Base-by-base conservation (phyloP, 2,329 filamentous ascomycete species). In the Rutstroemia sp. region DNA sequence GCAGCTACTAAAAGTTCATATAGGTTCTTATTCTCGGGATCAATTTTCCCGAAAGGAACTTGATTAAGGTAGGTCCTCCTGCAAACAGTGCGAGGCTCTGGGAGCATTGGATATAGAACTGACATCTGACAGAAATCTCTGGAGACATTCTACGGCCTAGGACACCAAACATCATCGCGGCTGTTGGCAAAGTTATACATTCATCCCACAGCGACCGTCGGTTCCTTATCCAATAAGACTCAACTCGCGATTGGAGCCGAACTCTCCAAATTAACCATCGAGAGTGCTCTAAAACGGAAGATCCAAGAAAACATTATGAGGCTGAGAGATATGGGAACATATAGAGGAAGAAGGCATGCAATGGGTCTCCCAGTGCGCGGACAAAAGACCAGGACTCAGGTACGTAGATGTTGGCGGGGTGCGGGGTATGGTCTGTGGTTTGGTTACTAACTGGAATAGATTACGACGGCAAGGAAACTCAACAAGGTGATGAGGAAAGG, bases 341-440 rank as follows among this genome's bases (percentile, higher is more conserved):
- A 95, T 70, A 79, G 94, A 53, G 94, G 94, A 62, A 85, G 88
- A 71, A 79, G 94, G 63, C 94, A 99, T 77, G 92, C 92, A 57
- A 92, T 97, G 87, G 83, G 86, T 59, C 74, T 97, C 75, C 94
- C 94, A 4, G 92, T 94, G 54, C 82, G 94, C 64, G 94, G 94
- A 65, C 94, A 99, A 75, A 83, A 80, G 66, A 97, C 94, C 58
- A 86, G 89, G 70, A 89, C 77, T 70, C 92, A 87, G 77, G 81
- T 84, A 66, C 59, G 63, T 61, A 42, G n/a, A 25, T 6, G 12
- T 7, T 14, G 41, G 16, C 5, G 10, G 12, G 63, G 38, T 30
- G 30, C 25, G 14, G 30, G 9, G 34, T 14, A 34, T 46, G 27
- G 12, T 18, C 38, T 19, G 8, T 19, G 8, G 8, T 21, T n/a